Conservation (phyloP, 192 early-diverging fungal species). For the Linnemannia exigua region DNA sequence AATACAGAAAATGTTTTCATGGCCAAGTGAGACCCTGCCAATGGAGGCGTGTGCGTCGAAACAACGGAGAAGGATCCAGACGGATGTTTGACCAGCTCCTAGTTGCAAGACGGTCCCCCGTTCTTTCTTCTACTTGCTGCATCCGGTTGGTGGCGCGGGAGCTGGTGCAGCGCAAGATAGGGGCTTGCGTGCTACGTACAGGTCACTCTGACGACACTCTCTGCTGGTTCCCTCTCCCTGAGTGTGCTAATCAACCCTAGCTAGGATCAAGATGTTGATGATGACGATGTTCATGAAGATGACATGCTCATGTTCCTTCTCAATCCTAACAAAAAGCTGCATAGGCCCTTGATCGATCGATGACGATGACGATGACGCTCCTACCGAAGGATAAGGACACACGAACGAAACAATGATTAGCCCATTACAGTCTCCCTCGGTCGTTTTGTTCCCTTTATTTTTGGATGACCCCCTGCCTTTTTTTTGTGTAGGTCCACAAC, state of each 20-base stretch:
- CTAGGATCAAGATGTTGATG: neutral
- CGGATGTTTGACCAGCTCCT: neutral
- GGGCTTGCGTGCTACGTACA: neutral
- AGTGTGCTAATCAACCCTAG: too few relatives aligned
- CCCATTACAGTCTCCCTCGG: neutral
- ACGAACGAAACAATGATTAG: neutral
- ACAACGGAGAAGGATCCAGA: neutral
- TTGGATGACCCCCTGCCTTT: too few relatives aligned
- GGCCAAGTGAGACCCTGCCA: neutral
- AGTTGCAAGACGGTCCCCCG: neutral
- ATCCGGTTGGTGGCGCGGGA: neutral
- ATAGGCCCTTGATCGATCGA: neutral
- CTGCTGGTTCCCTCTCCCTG: neutral
- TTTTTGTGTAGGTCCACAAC: neutral
- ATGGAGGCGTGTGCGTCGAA: neutral
- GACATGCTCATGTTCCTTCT: neutral
- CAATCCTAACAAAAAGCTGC: neutral
- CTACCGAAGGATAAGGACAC: neutral
- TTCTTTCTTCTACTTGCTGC: neutral
- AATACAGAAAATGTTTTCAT: neutral
- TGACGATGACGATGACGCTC: neutral
- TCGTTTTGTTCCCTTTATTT: neutral
- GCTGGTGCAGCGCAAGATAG: neutral
- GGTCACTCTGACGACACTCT: neutral
- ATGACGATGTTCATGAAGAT: too few relatives aligned